Base-by-base conservation (phyloP, 2,329 filamentous ascomycete species). In the Microsporum canis region DNA sequence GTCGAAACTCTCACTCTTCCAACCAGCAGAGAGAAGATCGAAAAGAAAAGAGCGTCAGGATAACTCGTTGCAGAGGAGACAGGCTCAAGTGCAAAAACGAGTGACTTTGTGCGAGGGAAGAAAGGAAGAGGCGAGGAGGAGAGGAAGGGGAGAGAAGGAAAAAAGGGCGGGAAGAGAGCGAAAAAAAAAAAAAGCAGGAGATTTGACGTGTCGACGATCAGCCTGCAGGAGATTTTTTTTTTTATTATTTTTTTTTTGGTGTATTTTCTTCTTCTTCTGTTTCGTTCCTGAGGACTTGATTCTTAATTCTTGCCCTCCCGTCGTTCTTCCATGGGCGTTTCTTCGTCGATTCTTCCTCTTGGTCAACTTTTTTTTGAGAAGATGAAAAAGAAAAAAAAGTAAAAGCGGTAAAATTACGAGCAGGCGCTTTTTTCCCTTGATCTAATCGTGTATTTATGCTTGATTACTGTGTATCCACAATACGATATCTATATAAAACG, bases 161-260 rank as follows among this genome's bases (percentile, higher is more conserved):
- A 41, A 39, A 29, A 57, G 38, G 55, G 34, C 39, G 39, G 33
- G 14, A 33, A 39, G 17, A 57, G 38, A 33, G 12, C n/a, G 34
- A 57, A 5, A 8, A 14, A 14, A 33, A 29, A 23, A n/a, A 43
- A 57, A 57, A 41, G 31, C n/a, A 43, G 55, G 34, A 39, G 55
- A 43, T 39, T 57, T 38, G 34, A 43, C 55, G 34, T 57, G 55
- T 53, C 49, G 49, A 53, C 49, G 49, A 47, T 53, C 29, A 34
- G 14, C 49, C 49, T 53, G 49, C 49, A 53, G 49, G 49, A 53
- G 49, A 53, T 53, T 53, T 33, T 14, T 43, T 43, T 43, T 43
- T 14, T 17, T 4, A 5, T 43, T 5, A 12, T 14, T 14, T 1
- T 43, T 43, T 43, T 43, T 43, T 36, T 36, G 5, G 5, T 5